These are phyloP conservation scores for Singerocomus inundabilis DNA, from an alignment of 1,284 basidiomycete genomes.

Conservation along the genomic window DNA sequence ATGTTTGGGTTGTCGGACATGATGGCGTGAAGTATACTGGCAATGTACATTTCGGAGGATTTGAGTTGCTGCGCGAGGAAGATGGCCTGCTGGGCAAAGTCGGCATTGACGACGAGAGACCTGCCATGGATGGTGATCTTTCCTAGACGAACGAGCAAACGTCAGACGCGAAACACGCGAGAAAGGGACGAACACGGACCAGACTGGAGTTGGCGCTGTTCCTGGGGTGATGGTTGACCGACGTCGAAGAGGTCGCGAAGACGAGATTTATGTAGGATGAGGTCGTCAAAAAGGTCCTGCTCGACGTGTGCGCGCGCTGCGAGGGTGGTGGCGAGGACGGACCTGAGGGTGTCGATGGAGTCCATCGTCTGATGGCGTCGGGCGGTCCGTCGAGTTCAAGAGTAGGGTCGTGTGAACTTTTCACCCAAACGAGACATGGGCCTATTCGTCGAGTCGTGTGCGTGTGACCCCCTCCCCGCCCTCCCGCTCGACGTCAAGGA, in stretches of 20 bases:
- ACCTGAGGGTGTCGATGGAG: conserved; percentile 43
- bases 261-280: conserved; percentile 62
- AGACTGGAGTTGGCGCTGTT: conserved; percentile 70
- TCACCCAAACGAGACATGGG: not conserved
- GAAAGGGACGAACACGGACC: conserved; percentile 43
- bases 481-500: too few species aligned
- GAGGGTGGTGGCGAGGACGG: conserved; percentile 41
- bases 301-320: conserved; percentile 50
- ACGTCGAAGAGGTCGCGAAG: conserved; percentile 64
- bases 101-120: conserved; percentile 62
- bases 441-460: too few species aligned
- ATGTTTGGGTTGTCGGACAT: conserved; percentile 65
- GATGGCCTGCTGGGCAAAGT: conserved; percentile 71
- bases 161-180: not conserved
- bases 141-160: conserved; percentile 44
- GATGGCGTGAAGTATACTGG: conserved; percentile 64
- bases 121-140: conserved; percentile 59
- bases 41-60: conserved; percentile 74
- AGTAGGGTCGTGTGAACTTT: conserved; percentile 6
- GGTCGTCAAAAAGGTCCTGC: conserved; percentile 72
- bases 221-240: conserved; percentile 56
- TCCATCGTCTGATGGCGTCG: conserved; percentile 36
- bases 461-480: too few species aligned
- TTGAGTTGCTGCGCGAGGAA: conserved; percentile 76
- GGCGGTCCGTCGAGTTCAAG: not conserved